Evolutionary conservation across 2,329 filamentous ascomycete genomes (phyloP), one percentile per base, ranked within the genome.

Genomic region (Colletotrichum sp.): DNA sequence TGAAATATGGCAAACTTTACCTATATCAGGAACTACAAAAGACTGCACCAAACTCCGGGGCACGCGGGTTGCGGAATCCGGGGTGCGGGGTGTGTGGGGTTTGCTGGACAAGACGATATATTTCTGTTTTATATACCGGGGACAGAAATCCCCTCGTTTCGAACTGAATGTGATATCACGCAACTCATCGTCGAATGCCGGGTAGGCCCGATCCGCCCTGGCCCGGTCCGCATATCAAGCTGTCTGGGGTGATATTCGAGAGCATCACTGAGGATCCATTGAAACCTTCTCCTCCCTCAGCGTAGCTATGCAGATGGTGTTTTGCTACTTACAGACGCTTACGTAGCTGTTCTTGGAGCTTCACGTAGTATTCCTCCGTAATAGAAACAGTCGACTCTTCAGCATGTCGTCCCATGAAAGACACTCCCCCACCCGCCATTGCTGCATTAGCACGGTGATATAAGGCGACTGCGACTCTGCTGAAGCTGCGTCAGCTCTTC

Each of bases 131-230:
- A 52, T 52, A 52, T 13, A 21, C 44, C 44, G 44, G 44, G 44
- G n/a, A 62, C 59, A 62, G 59, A 52, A 52, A 52, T 52, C 44
- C 44, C 44, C 44, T 52, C n/a, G 44, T 52, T 21, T 52, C 12
- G 44, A 52, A 52, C 44, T 21, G n/a, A 6, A 52, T 12, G n/a
- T 52, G 44, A 52, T 21, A 52, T 52, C 44, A 52, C 44, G 44
- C 44, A 52, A 13, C 21, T 52, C n/a, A 52, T 52, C 44, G 44
- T 52, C 44, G 44, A 52, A 52, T 52, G 44, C n/a, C 44, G 44
- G 44, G 44, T 8, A 52, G 44, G 44, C n/a, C n/a, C 44, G 44
- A 52, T 52, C 44, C 44, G 44, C 44, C 44, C 44, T 52, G 44
- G 44, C n/a, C n/a, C 44, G 44, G n/a, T 52, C 44, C n/a, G n/a